Percentiles rank a stretch among this genome's conserved stretches.
Evolutionary conservation across 2,329 filamentous ascomycete species (phyloP).

Genomic region (Boeremia lycopersici): DNA sequence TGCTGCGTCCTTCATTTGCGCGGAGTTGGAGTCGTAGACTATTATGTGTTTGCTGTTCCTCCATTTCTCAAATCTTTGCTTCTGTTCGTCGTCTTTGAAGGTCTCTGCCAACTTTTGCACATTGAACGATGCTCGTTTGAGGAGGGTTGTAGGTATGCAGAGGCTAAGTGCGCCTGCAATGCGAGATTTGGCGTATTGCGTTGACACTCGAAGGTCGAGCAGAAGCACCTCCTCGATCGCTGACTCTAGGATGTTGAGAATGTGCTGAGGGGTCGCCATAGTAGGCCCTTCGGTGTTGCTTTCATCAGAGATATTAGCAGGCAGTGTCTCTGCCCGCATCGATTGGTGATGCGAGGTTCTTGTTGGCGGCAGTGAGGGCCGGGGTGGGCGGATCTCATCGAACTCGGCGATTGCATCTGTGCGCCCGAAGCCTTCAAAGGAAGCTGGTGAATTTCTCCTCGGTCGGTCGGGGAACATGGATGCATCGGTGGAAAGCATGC

Average conservation of each 20-base stretch:
- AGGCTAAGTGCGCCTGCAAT: conserved; percentile 85
- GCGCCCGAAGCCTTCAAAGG: conserved; percentile 46
- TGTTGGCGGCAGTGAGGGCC: conserved; percentile 41
- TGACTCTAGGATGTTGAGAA: conserved; percentile 56
- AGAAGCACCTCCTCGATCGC: conserved; percentile 66
- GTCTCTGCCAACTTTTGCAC: conserved; percentile 86
- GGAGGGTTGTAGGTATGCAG: conserved; percentile 90
- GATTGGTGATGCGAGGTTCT: conserved; percentile 22
- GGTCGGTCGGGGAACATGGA: conserved; percentile 49
- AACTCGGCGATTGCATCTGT: conserved; percentile 45
- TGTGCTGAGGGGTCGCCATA: conserved; percentile 55
- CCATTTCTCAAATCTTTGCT: conserved; percentile 78
- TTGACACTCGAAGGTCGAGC: conserved; percentile 84
- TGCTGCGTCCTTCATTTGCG: conserved; percentile 78
- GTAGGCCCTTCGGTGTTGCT: conserved; percentile 41
- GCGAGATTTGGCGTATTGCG: conserved; percentile 76
- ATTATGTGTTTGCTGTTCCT: conserved; percentile 74
- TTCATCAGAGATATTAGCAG: conserved; percentile 37
- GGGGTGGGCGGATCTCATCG: conserved; percentile 36
- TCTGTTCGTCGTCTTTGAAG: conserved; percentile 74
- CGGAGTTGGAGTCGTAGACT: conserved; percentile 82
- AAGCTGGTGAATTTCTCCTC: conserved; percentile 56
- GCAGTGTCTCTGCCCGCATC: conserved; percentile 55
- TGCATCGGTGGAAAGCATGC: conserved; percentile 54
- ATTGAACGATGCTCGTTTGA: conserved; percentile 91